phyloP scores from a whole-genome alignment of 1,284 basidiomycete species.

The Pulchroboletus neoregius region DNA sequence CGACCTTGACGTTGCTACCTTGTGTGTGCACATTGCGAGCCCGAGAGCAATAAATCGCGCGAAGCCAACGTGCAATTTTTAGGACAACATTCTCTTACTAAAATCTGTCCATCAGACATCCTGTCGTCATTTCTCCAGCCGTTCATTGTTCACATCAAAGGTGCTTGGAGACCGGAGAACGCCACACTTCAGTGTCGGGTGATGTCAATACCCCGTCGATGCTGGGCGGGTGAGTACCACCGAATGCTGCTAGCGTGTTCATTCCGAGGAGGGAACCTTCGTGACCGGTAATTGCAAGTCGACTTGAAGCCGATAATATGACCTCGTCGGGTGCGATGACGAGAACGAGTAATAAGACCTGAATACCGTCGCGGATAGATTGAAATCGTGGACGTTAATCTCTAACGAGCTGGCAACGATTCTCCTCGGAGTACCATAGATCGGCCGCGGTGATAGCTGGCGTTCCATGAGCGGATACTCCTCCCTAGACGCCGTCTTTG shows the following conservation, averaged over 20 bases:
- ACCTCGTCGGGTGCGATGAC: conserved; percentile 17
- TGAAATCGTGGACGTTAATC: conserved; percentile 23
- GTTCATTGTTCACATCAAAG: neutral
- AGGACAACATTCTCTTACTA: conserved; percentile 22
- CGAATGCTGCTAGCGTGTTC: neutral
- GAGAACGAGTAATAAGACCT: neutral
- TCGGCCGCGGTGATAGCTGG: conserved; percentile 28
- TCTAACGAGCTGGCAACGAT: conserved; percentile 12
- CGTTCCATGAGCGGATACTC: neutral
- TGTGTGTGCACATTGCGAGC: neutral
- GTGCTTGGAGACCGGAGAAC: conserved; percentile 14
- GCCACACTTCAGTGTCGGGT: conserved; percentile 14
- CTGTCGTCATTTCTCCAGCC: neutral
- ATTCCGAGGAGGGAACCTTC: neutral
- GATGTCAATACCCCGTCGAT: too few relatives aligned
- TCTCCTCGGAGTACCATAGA: conserved; percentile 28
- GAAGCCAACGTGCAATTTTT: conserved; percentile 18
- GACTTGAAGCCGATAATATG: conserved; percentile 15
- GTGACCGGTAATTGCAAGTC: conserved; percentile 9
- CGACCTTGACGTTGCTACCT: neutral
- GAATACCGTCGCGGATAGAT: conserved; percentile 14
- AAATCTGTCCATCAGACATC: conserved; percentile 2
- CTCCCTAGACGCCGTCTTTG: conserved; percentile 23
- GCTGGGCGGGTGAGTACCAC: neutral
- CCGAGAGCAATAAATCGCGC: conserved; percentile 26